Base-by-base conservation (phyloP, 2,329 filamentous ascomycete genomes). In the Penicillium brevicompactum region DNA sequence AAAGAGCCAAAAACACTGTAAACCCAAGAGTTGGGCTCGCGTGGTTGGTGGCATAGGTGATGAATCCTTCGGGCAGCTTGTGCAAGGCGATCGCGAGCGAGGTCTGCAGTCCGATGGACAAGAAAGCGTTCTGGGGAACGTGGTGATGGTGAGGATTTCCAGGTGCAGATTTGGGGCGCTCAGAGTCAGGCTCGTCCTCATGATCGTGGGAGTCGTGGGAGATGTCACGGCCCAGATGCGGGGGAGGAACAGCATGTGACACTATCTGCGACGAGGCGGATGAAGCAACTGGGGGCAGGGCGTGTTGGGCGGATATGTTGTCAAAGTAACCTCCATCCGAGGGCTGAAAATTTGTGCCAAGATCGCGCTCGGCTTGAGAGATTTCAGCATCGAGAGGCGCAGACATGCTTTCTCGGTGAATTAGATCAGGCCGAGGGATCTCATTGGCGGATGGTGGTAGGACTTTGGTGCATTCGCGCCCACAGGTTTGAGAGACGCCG, bases 21-120 rank as follows among this genome's bases (percentile, higher is more conserved):
- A 96, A 86, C 18, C 94, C 94, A 0, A 99, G 84, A 0, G 84
- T 81, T 0, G 94, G 92, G 71, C 92, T 97, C 11, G 92, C 93
- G 70, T 99, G 94, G 74, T 97, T 99, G 9, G 94, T 97, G 9
- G 94, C 93, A 71, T 95, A 99, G 1, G 93, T 97, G 64, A 99
- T 88, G 74, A 88, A 88, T 38, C 85, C 86, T 72, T 88, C 94
- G 1, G 94, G 94, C 34, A 97, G 88, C 72, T 99, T 99, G 79
- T 99, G 94, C 1, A 99, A 80, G 7, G 93, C 92, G 60, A 99
- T 97, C 5, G 94, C 94, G 48, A 97, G 87, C 14, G 91, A 93
- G 0, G 94, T 97, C 74, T 99, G 94, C 1, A 99, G 84, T n/a
- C 94, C 92, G 57, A 97, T 94, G 49, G 90, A 90, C 59, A 97